Percentiles rank a stretch among this genome's conserved stretches.
phyloP scores from a whole-genome alignment of 306 rosid species.

The Fragaria ananassa region DNA sequence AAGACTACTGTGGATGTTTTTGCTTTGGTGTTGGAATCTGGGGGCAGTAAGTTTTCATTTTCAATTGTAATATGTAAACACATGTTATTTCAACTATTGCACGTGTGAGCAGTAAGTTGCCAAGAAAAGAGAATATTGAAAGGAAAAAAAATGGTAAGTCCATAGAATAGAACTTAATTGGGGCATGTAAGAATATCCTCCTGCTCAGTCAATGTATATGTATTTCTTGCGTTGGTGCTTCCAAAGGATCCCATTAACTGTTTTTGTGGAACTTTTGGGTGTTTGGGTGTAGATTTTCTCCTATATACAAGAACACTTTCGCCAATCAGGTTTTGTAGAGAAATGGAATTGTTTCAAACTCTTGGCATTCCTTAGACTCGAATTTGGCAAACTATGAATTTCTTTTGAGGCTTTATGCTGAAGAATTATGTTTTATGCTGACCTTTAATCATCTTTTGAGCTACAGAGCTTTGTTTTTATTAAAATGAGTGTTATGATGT shows the following conservation, averaged over 20 bases:
- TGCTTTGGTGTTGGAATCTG: constrained; percentile 92
- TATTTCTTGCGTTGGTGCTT: neutral
- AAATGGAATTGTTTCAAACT: neutral
- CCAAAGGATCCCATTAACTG: neutral
- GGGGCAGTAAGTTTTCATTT: constrained; percentile 71
- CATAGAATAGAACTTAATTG: neutral
- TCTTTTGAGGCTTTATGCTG: neutral
- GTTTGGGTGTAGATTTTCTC: neutral
- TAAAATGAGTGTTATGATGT: neutral
- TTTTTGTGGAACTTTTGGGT: neutral
- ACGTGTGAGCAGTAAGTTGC: neutral
- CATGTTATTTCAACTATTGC: neutral
- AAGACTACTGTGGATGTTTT: constrained; percentile 94
- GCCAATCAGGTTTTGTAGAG: neutral
- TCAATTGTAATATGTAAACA: neutral
- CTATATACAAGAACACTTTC: neutral
- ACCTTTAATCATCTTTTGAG: neutral
- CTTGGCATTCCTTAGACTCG: neutral
- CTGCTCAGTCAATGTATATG: neutral
- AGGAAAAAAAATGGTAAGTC: neutral
- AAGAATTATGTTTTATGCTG: neutral
- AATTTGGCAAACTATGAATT: neutral
- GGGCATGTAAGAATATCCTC: neutral
- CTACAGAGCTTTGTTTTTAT: neutral
- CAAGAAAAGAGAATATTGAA: neutral